Evolutionary conservation across 306 rosid species (phyloP).

Genomic region (Cyamopsis tetragonoloba): DNA sequence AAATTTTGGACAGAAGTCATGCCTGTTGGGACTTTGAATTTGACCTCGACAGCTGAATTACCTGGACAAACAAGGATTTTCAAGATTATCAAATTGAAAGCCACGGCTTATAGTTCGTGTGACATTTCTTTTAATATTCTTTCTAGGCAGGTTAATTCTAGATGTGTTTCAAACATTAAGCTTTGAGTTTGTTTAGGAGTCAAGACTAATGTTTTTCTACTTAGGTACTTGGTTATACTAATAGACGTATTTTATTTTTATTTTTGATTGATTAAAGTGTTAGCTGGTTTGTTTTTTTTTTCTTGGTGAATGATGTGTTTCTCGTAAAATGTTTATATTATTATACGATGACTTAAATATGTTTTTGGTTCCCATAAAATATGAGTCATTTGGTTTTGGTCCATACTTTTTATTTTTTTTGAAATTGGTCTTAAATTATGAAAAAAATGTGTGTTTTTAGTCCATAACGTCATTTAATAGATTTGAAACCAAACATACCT

Average conservation of each 20-base stretch:
- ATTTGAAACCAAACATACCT: too few species aligned
- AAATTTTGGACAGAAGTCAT: not conserved
- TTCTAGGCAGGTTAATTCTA: slow-evolving; percentile 7
- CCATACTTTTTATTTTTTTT: too few species aligned
- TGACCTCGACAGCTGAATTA: slow-evolving; percentile 32
- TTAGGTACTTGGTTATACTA: not conserved
- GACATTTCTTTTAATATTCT: slow-evolving; percentile 30
- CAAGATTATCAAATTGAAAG: slow-evolving; percentile 39
- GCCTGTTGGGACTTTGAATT: slow-evolving; percentile 11
- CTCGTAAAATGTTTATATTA: too few species aligned
- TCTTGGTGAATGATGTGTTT: too few species aligned
- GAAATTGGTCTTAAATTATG: too few species aligned
- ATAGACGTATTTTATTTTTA: not conserved
- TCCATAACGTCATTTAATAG: too few species aligned
- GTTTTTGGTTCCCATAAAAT: too few species aligned
- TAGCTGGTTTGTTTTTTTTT: too few species aligned
- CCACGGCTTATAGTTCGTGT: slow-evolving; percentile 31
- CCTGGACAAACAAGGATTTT: slow-evolving; percentile 36
- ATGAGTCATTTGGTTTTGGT: too few species aligned
- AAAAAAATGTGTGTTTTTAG: too few species aligned
- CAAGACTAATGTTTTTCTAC: not conserved
- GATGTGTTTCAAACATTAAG: slow-evolving; percentile 38
- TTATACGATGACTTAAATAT: too few species aligned
- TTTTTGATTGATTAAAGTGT: too few species aligned
- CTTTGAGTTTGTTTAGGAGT: slow-evolving; percentile 1